These are phyloP conservation scores for Ophiostoma ips DNA, from an alignment of 2,329 filamentous ascomycete species.

Conservation along the genomic window DNA sequence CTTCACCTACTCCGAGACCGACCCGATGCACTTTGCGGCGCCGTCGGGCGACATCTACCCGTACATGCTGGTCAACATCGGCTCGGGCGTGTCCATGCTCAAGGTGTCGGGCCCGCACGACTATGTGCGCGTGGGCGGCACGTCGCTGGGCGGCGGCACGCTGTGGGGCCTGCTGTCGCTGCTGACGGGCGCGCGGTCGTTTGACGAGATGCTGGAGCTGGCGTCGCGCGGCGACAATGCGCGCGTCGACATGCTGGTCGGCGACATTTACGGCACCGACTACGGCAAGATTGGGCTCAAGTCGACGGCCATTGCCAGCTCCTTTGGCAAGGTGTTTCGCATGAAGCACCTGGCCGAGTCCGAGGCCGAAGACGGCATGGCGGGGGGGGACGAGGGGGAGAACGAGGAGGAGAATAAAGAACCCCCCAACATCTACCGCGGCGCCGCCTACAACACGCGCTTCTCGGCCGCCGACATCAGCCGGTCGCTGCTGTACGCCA, in stretches of 20 bases:
- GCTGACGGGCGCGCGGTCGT: slow-evolving; percentile 84
- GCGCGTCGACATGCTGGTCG: slow-evolving; percentile 90
- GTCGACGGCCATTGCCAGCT: slow-evolving; percentile 87
- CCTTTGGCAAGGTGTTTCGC: slow-evolving; percentile 92
- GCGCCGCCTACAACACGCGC: slow-evolving; percentile 24
- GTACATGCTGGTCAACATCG: slow-evolving; percentile 95
- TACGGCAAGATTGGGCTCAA: slow-evolving; percentile 95
- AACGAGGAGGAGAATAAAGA: not conserved
- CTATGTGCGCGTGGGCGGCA: slow-evolving; percentile 85
- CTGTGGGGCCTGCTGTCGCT: slow-evolving; percentile 90
- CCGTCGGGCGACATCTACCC: slow-evolving; percentile 61
- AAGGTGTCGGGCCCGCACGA: slow-evolving; percentile 84
- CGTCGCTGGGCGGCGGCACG: slow-evolving; percentile 89
- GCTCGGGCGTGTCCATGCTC: slow-evolving; percentile 91
- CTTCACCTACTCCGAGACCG: slow-evolving; percentile 84
- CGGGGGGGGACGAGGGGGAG: slow-evolving; percentile 25
- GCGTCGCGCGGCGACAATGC: slow-evolving; percentile 85
- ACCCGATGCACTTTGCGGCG: slow-evolving; percentile 79
- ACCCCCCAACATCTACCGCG: slow-evolving; percentile 5
- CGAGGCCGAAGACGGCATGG: slow-evolving; percentile 54
- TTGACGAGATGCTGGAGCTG: slow-evolving; percentile 92
- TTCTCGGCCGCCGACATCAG: slow-evolving; percentile 81
- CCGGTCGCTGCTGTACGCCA: slow-evolving; percentile 80
- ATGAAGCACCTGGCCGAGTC: slow-evolving; percentile 76
- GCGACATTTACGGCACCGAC: slow-evolving; percentile 92